Evolutionary conservation across 495 filamentous ascomycete species (phyloP).

Genomic region (Neurospora discreta): DNA sequence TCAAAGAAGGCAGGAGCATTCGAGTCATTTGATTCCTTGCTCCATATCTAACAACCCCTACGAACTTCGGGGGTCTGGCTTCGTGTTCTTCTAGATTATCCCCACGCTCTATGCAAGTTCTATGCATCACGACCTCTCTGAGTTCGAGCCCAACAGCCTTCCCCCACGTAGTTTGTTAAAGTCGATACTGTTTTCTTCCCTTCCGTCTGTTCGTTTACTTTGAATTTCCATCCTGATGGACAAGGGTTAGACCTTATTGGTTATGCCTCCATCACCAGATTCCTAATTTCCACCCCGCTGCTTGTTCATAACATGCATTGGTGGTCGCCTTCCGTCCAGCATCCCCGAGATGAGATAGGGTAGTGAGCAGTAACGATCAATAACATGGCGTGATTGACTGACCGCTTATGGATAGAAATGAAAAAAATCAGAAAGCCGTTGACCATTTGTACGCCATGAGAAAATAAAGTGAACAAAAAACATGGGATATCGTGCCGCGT

Average conservation of each 20-base stretch:
- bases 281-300: neutral
- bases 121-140: neutral
- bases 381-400: neutral
- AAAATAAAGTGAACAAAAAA: neutral
- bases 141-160: neutral
- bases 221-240: neutral
- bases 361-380: neutral
- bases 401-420: too few relatives aligned
- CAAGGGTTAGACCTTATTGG: neutral
- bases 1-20: neutral
- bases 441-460: neutral
- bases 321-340: neutral
- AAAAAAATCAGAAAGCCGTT: too few relatives aligned
- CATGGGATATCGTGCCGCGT: neutral
- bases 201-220: neutral
- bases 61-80: neutral
- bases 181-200: neutral
- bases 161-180: neutral
- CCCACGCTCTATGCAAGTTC: neutral
- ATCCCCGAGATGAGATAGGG: neutral
- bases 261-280: neutral
- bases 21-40: neutral
- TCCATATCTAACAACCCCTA: neutral
- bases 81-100: neutral
- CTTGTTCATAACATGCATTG: neutral